phyloP scores from a whole-genome alignment of 345 rosid species.

The Kandelia obovata region DNA sequence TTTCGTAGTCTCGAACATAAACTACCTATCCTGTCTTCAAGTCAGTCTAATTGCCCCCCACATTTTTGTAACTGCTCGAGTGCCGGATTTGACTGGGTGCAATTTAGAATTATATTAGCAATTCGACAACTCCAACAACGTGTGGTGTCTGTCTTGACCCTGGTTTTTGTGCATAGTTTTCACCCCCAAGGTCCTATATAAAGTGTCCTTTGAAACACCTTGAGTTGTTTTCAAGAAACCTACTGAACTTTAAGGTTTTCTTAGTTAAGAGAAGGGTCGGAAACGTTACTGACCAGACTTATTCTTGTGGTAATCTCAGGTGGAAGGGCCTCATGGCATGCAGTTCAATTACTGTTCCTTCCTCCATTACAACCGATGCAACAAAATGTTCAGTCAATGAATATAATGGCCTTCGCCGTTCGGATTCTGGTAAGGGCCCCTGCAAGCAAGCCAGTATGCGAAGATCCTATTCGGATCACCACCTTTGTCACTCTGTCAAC shows the following conservation, averaged over 20 bases:
- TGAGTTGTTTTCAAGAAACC: constrained; percentile 19
- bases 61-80: no score
- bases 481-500: constrained; percentile 43
- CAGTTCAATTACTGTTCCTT: constrained; percentile 43
- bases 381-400: constrained; percentile 38
- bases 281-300: background rate
- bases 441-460: constrained; percentile 35
- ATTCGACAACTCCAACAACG: constrained; percentile 8
- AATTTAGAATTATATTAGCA: background rate
- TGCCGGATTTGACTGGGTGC: no score
- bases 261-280: background rate
- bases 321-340: constrained; percentile 43
- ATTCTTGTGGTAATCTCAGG: background rate
- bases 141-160: constrained; percentile 12
- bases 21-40: background rate
- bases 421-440: constrained; percentile 53
- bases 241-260: background rate
- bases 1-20: constrained; percentile 1
- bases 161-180: constrained; percentile 24
- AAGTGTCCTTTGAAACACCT: background rate
- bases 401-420: constrained; percentile 47
- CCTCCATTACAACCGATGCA: constrained; percentile 35
- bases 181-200: constrained; percentile 13
- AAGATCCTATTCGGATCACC: constrained; percentile 67
- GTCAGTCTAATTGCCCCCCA: background rate